These are phyloP conservation scores for Mollisiaceae sp. DNA, from an alignment of 2,329 filamentous ascomycete genomes.

Conservation along the genomic window DNA sequence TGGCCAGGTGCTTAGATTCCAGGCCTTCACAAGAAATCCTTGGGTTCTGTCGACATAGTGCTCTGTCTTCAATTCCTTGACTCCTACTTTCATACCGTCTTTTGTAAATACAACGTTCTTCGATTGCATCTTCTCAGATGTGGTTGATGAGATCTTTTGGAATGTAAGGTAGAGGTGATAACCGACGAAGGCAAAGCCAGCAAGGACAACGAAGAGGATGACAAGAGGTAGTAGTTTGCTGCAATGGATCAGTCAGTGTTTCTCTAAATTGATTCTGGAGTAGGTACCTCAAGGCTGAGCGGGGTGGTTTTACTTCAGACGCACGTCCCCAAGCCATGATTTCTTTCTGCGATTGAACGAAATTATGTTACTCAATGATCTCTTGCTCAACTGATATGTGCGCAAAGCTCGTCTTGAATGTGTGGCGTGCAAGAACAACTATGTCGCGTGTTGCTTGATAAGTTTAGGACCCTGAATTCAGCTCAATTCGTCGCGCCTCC, in stretches of 20 bases:
- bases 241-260: constrained; percentile 16
- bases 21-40: constrained; percentile 68
- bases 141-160: constrained; percentile 67
- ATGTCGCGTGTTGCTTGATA: not conserved
- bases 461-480: constrained; percentile 1
- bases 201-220: constrained; percentile 64
- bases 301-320: constrained; percentile 36
- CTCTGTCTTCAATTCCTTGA: constrained; percentile 72
- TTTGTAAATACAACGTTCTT: constrained; percentile 79
- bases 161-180: constrained; percentile 76
- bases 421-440: not conserved
- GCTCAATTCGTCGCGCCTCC: not conserved
- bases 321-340: constrained; percentile 45
- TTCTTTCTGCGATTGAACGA: constrained; percentile 16
- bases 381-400: not conserved
- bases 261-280: not conserved
- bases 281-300: constrained; percentile 42
- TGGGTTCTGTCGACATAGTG: constrained; percentile 77
- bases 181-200: constrained; percentile 64
- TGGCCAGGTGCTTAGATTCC: constrained; percentile 56
- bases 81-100: constrained; percentile 73
- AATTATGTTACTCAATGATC: not conserved
- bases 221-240: constrained; percentile 68
- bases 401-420: not conserved
- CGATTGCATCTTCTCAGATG: constrained; percentile 72